These are phyloP conservation scores for Pythium grandisporangium DNA, from an alignment of 352 stramenopile genomes.

Conservation along the genomic window DNA sequence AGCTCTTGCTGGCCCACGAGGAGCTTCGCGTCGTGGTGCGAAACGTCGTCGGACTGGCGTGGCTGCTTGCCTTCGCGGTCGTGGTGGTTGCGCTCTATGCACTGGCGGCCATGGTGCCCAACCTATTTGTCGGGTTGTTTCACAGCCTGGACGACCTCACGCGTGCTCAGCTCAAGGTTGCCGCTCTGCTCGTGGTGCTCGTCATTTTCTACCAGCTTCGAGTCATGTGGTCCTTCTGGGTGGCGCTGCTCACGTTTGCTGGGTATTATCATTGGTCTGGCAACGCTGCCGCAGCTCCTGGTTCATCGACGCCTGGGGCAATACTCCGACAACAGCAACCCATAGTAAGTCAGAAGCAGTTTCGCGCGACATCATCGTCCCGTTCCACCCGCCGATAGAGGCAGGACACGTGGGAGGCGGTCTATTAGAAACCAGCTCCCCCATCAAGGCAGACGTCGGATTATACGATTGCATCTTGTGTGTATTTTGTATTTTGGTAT, in stretches of 20 bases:
- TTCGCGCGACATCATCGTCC: no score
- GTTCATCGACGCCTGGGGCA: no score
- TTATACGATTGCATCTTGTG: no score
- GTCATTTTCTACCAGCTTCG: constrained; percentile 22
- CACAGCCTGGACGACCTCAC: constrained; percentile 28
- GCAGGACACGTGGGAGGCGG: no score
- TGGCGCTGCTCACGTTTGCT: constrained; percentile 7
- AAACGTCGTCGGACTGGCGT: constrained; percentile 12
- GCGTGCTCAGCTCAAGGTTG: constrained; percentile 31
- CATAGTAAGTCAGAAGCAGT: no score
- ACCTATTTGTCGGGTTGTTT: constrained; percentile 15
- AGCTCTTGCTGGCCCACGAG: constrained; percentile 23
- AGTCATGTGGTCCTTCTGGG: constrained; percentile 31
- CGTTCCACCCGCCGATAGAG: no score
- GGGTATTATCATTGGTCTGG: constrained; percentile 48
- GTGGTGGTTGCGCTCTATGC: constrained; percentile 24
- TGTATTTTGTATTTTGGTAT: no score
- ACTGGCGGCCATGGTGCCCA: constrained; percentile 13
- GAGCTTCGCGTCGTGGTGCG: constrained; percentile 20
- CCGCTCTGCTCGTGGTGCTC: constrained; percentile 9
- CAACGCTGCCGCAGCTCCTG: constrained; percentile 25
- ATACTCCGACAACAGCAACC: no score
- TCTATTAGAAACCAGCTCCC: no score
- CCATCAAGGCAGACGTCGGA: no score
- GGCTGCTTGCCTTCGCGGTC: constrained; percentile 12